Evolutionary conservation across 371 early-diverging fungal genomes (phyloP), one percentile per base, ranked within the genome.

Genomic region (Coemansia sp.): DNA sequence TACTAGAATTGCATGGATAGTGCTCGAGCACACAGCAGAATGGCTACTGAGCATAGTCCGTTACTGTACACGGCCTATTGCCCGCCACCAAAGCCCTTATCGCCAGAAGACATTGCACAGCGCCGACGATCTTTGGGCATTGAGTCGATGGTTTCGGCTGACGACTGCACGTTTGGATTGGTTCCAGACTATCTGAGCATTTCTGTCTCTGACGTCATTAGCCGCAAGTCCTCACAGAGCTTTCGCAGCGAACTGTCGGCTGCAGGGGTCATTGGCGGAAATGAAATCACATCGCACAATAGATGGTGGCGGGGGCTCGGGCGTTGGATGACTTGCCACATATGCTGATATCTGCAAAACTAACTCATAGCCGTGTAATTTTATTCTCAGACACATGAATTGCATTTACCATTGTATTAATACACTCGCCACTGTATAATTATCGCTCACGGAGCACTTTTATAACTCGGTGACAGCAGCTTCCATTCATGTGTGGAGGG

Each of bases 81-180:
- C 18, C 75, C 75, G 16, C 75, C 75, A 11, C 75, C 75, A 11
- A 42, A 63, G 27, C 75, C 75, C 10, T 56, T 74, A 52, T 74
- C 75, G 51, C 61, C 70, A 24, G 75, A 74, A 26, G 75, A 74
- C 52, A 66, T 74, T 29, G 60, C 40, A 7, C 75, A 70, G 71
- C 65, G 75, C 5, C 66, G 71, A 13, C 63, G 75, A n/a, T 74
- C 75, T 16, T 60, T 74, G 31, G 75, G 75, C 11, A 63, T 74
- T 24, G 58, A 26, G 6, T 70, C 75, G 2, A 48, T 50, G 45
- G 14, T 39, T 10, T 63, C 67, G 5, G 45, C 29, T 18, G 71
- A 66, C 10, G 47, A n/a, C 10, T 14, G 27, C n/a, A 59, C 66
- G 13, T 34, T 34, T 4, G 51, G 50, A 1, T 40, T 22, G 22